These are phyloP conservation scores for Cyberlindnera euphorbiiphila DNA, from an alignment of 805 yeast species.

Conservation along the genomic window DNA sequence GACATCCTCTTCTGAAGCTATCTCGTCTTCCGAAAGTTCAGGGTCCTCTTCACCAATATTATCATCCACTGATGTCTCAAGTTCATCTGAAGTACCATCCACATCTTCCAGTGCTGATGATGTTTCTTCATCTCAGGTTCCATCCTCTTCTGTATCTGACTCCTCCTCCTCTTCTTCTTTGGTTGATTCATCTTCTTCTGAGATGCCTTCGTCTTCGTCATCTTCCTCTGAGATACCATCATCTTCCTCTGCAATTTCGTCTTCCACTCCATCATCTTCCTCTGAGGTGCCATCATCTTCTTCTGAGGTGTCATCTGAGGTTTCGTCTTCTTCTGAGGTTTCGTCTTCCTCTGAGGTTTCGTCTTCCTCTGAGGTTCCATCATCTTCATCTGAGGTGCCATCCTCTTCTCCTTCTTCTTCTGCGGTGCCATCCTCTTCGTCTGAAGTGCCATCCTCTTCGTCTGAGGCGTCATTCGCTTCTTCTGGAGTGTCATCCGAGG, in stretches of 20 bases:
- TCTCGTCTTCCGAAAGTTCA: no score
- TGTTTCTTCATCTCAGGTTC: background rate
- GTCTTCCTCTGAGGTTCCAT: slow-evolving; percentile 1
- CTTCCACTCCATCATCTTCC: slow-evolving; percentile 4
- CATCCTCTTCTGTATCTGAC: slow-evolving; percentile 1
- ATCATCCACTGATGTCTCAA: background rate
- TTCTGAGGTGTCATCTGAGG: slow-evolving; percentile 1
- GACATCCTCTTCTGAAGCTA: slow-evolving; percentile 1
- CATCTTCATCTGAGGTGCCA: background rate
- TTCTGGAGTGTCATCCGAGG: background rate
- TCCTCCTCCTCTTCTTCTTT: no score
- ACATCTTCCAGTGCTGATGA: no score
- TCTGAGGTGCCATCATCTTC: slow-evolving; percentile 1
- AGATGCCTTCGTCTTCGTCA: slow-evolving; percentile 1
- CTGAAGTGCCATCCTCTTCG: background rate
- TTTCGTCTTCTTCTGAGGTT: slow-evolving; percentile 1
- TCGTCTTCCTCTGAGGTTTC: slow-evolving; percentile 1
- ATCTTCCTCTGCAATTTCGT: slow-evolving; percentile 2
- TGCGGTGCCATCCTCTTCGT: background rate
- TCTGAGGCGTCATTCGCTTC: background rate
- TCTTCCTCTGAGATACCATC: slow-evolving; percentile 3
- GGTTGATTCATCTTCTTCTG: no score
- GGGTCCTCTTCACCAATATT: background rate
- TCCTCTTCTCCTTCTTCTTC: background rate
- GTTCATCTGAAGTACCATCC: no score